These are phyloP conservation scores for Blastomyces silverae DNA, from an alignment of 2,329 filamentous ascomycete species.

Conservation along the genomic window DNA sequence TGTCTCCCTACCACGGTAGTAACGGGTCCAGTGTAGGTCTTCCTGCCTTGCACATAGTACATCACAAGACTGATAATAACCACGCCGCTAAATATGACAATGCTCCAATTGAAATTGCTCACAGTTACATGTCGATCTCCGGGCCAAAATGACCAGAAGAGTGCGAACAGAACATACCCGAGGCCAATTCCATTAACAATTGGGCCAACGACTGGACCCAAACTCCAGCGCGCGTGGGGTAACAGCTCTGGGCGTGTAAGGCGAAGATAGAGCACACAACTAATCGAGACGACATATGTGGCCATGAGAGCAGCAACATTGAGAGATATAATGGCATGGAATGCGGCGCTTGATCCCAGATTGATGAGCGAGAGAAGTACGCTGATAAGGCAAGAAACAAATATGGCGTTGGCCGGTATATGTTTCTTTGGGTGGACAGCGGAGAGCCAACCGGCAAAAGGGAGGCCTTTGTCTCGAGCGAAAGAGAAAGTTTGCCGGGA, in stretches of 20 bases:
- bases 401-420: slow-evolving; percentile 28
- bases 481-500: slow-evolving; percentile 21
- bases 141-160: slow-evolving; percentile 21
- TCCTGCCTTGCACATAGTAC: slow-evolving; percentile 32
- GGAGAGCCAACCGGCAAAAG: slow-evolving; percentile 31
- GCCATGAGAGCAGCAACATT: slow-evolving; percentile 35
- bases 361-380: slow-evolving; percentile 45
- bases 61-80: slow-evolving; percentile 37
- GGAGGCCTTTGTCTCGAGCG: slow-evolving; percentile 34
- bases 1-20: slow-evolving; percentile 16
- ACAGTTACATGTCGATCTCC: slow-evolving; percentile 12
- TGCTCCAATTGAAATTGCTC: slow-evolving; percentile 28
- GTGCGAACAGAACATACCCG: slow-evolving; percentile 18
- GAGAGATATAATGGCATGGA: slow-evolving; percentile 40
- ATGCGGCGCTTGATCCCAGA: slow-evolving; percentile 34
- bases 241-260: slow-evolving; percentile 38
- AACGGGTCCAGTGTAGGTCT: slow-evolving; percentile 29
- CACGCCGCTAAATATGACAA: slow-evolving; percentile 37
- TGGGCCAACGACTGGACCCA: slow-evolving; percentile 36
- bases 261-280: slow-evolving; percentile 42
- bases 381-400: slow-evolving; percentile 27
- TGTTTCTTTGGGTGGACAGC: slow-evolving; percentile 22
- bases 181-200: slow-evolving; percentile 19
- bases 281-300: slow-evolving; percentile 43
- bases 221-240: slow-evolving; percentile 41